Evolutionary conservation across 148 eudicot genomes (phyloP).

Genomic region (Heliamphora exappendiculata): DNA sequence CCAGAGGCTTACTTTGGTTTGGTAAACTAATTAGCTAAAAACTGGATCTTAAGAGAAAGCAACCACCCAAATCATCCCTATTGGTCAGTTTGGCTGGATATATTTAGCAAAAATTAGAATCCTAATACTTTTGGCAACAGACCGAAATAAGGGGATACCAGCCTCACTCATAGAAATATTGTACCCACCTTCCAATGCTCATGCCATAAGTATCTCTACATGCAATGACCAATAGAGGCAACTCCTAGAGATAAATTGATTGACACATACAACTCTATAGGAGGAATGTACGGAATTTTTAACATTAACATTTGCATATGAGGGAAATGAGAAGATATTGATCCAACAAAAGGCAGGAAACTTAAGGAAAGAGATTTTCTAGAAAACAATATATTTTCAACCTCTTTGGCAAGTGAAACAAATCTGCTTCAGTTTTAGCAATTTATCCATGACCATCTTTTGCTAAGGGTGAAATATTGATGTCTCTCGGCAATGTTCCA

Average conservation of each 20-base stretch:
- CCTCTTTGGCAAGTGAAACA: not conserved
- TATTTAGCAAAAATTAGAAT: not conserved
- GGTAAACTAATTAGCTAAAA: not conserved
- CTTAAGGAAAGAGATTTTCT: not conserved
- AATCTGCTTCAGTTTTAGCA: slow-evolving; percentile 2
- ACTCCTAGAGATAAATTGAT: not conserved
- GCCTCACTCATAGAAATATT: not conserved
- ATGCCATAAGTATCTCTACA: not conserved
- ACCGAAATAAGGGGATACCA: not conserved
- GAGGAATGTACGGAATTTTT: not conserved
- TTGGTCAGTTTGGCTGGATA: not conserved
- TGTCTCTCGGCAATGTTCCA: slow-evolving; percentile 1
- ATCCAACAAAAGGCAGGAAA: not conserved
- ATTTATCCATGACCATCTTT: not conserved
- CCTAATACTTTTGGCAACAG: not conserved
- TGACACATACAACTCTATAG: not conserved
- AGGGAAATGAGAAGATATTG: too few relatives aligned
- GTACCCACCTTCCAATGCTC: not conserved
- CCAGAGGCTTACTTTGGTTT: too few relatives aligned
- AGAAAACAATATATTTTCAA: not conserved
- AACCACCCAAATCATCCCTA: not conserved
- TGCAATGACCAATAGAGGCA: not conserved
- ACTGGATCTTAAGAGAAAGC: not conserved
- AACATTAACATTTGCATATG: too few relatives aligned
- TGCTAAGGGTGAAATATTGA: not conserved